Evolutionary conservation across 2,329 filamentous ascomycete genomes (phyloP), one percentile per base, ranked within the genome.

Genomic region (Neonectria ditissima): DNA sequence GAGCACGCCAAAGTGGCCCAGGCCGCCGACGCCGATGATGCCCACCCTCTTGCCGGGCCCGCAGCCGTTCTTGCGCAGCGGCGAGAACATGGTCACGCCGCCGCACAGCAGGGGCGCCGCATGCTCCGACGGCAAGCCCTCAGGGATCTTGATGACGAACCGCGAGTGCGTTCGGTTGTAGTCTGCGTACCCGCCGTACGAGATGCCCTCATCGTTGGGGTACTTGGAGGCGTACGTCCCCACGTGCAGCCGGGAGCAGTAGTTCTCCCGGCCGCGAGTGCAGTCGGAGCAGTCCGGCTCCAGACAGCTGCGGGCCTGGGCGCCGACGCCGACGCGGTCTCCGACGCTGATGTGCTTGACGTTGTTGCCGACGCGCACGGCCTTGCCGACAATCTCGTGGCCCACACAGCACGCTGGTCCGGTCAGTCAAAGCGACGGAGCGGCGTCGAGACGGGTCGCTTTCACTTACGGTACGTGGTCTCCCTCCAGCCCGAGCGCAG

Each of bases 101-200:
- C 92, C 93, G 76, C 93, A 97, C 63, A 96, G 84, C 90, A 94
- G 92, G 1, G 91, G 91, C 1, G 92, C 92, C 0, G 90, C 91
- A 37, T 88, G 77, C 52, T 81, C 80, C 39, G 83, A 84, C 1
- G 82, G 73, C 24, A 96, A 84, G 37, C 83, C 86, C 11, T 92
- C 91, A 5, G 92, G 93, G 68, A 97, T 94, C 74, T 90, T 90
- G 74, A 87, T 83, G 43, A 86, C 84, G n/a, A 75, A 75, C 30
- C 63, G 62, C 0, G 68, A 66, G 0, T 65, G 65, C 13, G 59
- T 63, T 1, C 72, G 71, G 20, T 73, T 65, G 24, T 71, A 73
- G 0, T 59, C 20, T 2, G 86, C 84, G 72, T 88, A 89, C 10
- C 87, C 88, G 51, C 88, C 85, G 78, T 88, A 82, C 9, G 87